phyloP scores from a whole-genome alignment of 2,329 filamentous ascomycete species.

The Fusarium verrucosum region DNA sequence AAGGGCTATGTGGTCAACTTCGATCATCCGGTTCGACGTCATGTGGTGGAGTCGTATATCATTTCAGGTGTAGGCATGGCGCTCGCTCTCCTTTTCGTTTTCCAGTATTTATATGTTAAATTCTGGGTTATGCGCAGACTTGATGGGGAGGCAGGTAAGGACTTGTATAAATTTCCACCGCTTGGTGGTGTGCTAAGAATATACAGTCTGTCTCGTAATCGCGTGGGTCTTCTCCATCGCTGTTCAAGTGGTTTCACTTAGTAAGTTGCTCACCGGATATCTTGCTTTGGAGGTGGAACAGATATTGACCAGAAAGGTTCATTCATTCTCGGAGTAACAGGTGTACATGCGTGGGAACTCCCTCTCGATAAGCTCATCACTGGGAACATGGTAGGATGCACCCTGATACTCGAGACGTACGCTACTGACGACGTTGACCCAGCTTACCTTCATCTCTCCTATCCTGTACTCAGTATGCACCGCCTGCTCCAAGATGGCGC shows the following conservation, averaged over 20 bases:
- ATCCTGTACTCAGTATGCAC: constrained; percentile 41
- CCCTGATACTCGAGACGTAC: accelerated
- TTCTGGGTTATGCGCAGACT: constrained; percentile 32
- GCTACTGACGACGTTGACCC: neutral
- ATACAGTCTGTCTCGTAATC: constrained; percentile 25
- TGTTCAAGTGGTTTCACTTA: constrained; percentile 25
- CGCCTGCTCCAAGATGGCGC: constrained; percentile 50
- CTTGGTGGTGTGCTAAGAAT: neutral
- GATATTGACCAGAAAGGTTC: constrained; percentile 11
- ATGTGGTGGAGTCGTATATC: constrained; percentile 34
- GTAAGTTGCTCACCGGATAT: constrained; percentile 6
- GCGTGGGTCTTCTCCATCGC: constrained; percentile 38
- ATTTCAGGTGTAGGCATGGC: constrained; percentile 31
- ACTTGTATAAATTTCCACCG: neutral
- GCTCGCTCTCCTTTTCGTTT: constrained; percentile 37
- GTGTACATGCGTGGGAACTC: constrained; percentile 48
- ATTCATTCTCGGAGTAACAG: constrained; percentile 31
- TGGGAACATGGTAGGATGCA: constrained; percentile 12
- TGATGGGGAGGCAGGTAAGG: constrained; percentile 35
- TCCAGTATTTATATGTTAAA: constrained; percentile 42
- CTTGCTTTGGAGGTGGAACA: too few species aligned
- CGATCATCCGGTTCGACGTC: constrained; percentile 43
- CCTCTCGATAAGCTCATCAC: constrained; percentile 30
- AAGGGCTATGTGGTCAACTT: constrained; percentile 49
- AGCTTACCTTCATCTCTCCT: constrained; percentile 38